A percentile compares a stretch with the other conserved stretches of the same genome.
These are phyloP conservation scores for Thraustotheca clavata DNA, from an alignment of 352 stramenopile genomes.

Conservation along the genomic window DNA sequence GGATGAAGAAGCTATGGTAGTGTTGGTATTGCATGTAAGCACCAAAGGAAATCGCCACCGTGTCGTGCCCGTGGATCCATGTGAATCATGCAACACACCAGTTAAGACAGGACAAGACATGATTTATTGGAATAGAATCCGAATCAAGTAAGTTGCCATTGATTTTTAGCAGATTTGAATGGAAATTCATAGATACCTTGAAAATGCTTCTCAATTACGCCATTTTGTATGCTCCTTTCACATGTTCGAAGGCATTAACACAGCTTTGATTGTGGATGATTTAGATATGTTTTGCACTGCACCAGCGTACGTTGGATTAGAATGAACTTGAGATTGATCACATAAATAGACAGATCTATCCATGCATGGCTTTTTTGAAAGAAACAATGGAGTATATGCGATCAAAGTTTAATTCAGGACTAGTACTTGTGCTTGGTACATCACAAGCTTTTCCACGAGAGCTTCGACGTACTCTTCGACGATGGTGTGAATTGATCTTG, in stretches of 20 bases:
- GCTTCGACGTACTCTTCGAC: background rate
- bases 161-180: background rate
- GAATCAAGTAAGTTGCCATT: constrained; percentile 10
- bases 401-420: background rate
- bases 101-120: background rate
- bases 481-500: background rate
- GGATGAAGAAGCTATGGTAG: background rate
- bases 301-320: background rate
- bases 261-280: constrained; percentile 19
- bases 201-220: constrained; percentile 6
- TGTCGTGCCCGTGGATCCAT: constrained; percentile 10
- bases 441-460: background rate
- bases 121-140: constrained; percentile 8
- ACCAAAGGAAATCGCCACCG: background rate
- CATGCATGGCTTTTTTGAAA: constrained; percentile 11
- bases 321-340: too few species aligned
- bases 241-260: constrained; percentile 5
- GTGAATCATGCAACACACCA: constrained; percentile 10
- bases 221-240: constrained; percentile 19
- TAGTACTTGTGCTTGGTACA: background rate
- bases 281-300: constrained; percentile 8
- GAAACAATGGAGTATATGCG: constrained; percentile 19
- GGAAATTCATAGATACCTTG: constrained; percentile 14
- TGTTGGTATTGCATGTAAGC: constrained; percentile 13
- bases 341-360: background rate